phyloP scores from a whole-genome alignment of 2,329 filamentous ascomycete genomes.

The Thermothelomyces thermophilus region DNA sequence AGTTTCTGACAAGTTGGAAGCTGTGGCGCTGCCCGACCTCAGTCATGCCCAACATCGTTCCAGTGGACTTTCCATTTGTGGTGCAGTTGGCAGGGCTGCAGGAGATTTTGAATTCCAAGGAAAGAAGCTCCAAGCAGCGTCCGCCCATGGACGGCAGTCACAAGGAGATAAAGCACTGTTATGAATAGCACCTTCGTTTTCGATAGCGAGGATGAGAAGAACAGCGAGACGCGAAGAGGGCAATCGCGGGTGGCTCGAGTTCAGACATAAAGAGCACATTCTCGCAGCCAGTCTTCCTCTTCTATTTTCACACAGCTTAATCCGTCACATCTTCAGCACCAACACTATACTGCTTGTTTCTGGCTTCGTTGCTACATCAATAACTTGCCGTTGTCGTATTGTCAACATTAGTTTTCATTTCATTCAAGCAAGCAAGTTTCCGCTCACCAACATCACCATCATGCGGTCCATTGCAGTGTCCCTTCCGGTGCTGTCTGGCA shows the following conservation, averaged over 20 bases:
- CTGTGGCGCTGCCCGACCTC: too few relatives aligned
- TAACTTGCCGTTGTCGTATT: not conserved
- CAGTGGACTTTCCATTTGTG: too few relatives aligned
- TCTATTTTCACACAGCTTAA: constrained; percentile 2
- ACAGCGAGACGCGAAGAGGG: not conserved
- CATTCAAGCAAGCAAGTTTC: not conserved
- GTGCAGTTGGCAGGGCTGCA: too few relatives aligned
- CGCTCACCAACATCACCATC: not conserved
- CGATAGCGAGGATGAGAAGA: too few relatives aligned
- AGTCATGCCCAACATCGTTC: too few relatives aligned
- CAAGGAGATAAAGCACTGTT: too few relatives aligned
- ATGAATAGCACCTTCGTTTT: too few relatives aligned
- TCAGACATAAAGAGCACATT: not conserved
- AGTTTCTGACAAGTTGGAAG: too few relatives aligned
- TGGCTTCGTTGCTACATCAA: constrained; percentile 1
- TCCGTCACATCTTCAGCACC: constrained; percentile 7
- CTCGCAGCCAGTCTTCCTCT: not conserved
- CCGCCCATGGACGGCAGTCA: too few relatives aligned
- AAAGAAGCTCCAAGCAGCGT: too few relatives aligned
- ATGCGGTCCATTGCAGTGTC: constrained; percentile 6
- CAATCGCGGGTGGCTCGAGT: not conserved
- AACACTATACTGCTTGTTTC: not conserved
- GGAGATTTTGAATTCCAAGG: too few relatives aligned
- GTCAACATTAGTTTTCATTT: constrained; percentile 1
- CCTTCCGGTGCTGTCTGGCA: constrained; percentile 6